These are phyloP conservation scores for Grigorovia humatica DNA, from an alignment of 805 yeast genomes.

Conservation along the genomic window DNA sequence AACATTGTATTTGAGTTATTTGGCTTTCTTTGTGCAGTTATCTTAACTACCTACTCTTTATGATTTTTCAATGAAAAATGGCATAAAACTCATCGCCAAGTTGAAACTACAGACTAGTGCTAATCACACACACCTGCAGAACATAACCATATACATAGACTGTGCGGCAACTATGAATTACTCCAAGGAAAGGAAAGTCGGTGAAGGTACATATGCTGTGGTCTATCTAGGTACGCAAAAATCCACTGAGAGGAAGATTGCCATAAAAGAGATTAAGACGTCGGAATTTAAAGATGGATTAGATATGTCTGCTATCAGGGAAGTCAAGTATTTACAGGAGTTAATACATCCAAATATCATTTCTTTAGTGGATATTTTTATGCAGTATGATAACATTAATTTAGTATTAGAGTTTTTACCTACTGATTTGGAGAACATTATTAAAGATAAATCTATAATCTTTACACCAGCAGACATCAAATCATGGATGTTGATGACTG, in stretches of 20 bases:
- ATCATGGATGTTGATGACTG: slow-evolving; percentile 88
- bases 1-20: neutral
- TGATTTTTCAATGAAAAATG: neutral
- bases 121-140: no score
- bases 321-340: slow-evolving; percentile 81
- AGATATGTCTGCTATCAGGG: slow-evolving; percentile 96
- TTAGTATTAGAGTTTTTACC: slow-evolving; percentile 90
- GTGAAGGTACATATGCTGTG: slow-evolving; percentile 98
- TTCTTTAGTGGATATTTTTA: slow-evolving; percentile 79
- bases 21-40: no score
- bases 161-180: slow-evolving; percentile 1
- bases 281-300: slow-evolving; percentile 92
- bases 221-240: slow-evolving; percentile 70
- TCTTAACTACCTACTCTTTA: no score
- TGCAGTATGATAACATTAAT: slow-evolving; percentile 54
- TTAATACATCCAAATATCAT: slow-evolving; percentile 70
- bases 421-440: slow-evolving; percentile 80
- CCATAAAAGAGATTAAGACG: slow-evolving; percentile 91
- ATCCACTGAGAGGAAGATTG: slow-evolving; percentile 46
- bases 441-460: slow-evolving; percentile 65
- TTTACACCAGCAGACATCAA: slow-evolving; percentile 84
- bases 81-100: no score
- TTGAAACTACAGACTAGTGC: no score
- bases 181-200: slow-evolving; percentile 65
- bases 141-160: neutral